Evolutionary conservation across 2,329 filamentous ascomycete species (phyloP).

Genomic region (Aquanectria penicillioides): DNA sequence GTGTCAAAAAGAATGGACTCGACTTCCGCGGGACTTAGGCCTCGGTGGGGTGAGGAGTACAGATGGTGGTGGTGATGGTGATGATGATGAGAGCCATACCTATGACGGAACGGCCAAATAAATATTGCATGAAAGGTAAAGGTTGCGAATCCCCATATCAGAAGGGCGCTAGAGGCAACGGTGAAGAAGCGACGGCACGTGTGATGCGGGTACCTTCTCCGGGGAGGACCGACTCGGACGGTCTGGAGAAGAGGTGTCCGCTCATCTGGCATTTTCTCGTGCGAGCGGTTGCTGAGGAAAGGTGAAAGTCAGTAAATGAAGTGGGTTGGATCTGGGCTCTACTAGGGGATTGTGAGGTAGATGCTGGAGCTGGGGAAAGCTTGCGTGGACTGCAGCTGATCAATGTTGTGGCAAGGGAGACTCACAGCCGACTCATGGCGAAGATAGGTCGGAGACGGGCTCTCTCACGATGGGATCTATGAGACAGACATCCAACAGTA

Average conservation of each 20-base stretch:
- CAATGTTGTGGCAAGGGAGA: constrained; percentile 25
- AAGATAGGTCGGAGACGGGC: constrained; percentile 21
- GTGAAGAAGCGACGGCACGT: constrained; percentile 74
- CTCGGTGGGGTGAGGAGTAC: constrained; percentile 40
- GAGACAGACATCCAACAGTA: constrained; percentile 13
- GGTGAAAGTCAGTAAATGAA: constrained; percentile 11
- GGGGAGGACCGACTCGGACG: constrained; percentile 63
- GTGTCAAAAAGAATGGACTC: constrained; percentile 66
- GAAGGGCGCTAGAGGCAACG: constrained; percentile 64
- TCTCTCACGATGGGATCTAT: constrained; percentile 10
- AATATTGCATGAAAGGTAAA: constrained; percentile 61
- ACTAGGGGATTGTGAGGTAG: neutral
- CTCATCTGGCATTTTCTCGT: constrained; percentile 58
- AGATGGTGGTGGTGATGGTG: constrained; percentile 46
- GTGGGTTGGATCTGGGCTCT: neutral
- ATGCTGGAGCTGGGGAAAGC: neutral
- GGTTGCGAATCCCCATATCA: constrained; percentile 60
- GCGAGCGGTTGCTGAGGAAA: constrained; percentile 21
- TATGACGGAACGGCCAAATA: constrained; percentile 45
- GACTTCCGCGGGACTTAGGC: constrained; percentile 59
- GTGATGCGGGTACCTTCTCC: constrained; percentile 67
- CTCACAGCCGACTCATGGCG: constrained; percentile 39
- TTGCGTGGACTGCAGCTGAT: neutral
- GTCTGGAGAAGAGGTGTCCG: constrained; percentile 74
- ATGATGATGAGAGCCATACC: no score